These are phyloP conservation scores for Komagataella pastoris DNA, from an alignment of 805 yeast species.

Conservation along the genomic window DNA sequence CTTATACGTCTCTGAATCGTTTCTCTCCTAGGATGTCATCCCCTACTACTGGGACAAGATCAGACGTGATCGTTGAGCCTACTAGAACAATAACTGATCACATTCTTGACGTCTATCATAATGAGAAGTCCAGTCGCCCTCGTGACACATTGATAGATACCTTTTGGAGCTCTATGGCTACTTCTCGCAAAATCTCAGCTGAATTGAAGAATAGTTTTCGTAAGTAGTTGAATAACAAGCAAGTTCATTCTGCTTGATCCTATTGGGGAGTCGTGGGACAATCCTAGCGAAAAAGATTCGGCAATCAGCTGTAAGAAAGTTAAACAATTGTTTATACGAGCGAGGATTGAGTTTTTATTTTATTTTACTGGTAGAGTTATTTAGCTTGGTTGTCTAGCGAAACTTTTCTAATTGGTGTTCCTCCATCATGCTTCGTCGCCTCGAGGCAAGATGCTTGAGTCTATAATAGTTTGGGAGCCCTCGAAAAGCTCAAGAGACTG, in stretches of 20 bases:
- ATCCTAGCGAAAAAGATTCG: neutral
- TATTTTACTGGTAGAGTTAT: neutral
- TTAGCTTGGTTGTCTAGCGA: neutral
- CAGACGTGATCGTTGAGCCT: neutral
- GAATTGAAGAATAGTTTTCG: neutral
- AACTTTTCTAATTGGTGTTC: neutral
- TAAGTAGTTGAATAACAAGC: too few relatives aligned
- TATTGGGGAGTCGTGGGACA: too few relatives aligned
- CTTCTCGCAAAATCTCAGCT: neutral
- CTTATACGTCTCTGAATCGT: neutral
- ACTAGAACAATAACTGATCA: neutral
- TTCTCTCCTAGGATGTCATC: neutral
- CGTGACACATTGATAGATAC: neutral
- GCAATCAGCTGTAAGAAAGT: neutral
- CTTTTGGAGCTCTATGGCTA: neutral
- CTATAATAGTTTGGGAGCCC: neutral
- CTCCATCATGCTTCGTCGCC: neutral
- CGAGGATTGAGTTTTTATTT: neutral
- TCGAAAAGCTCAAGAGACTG: constrained; percentile 7
- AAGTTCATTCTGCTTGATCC: too few relatives aligned
- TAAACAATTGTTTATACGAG: neutral
- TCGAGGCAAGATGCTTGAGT: neutral
- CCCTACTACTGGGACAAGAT: neutral
- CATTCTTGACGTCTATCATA: neutral
- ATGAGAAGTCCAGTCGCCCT: neutral